Percentiles rank a stretch among this genome's conserved stretches.
Evolutionary conservation across 805 yeast species (phyloP).

Genomic region (Jamesozyma hellenica): DNA sequence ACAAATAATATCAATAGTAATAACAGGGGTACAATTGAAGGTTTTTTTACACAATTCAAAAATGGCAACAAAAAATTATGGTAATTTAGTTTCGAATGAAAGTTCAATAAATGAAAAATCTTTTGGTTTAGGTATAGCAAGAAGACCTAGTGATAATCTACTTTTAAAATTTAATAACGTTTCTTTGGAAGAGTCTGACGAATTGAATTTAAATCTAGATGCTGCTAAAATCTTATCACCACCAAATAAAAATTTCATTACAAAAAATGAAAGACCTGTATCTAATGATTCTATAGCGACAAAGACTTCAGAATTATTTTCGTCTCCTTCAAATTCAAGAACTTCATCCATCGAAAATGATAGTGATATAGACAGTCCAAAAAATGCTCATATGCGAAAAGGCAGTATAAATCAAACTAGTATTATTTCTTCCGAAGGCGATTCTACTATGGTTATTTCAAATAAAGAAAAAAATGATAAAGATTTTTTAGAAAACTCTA

Average conservation of each 20-base stretch:
- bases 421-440: conserved; percentile 4
- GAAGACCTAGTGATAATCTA: conserved; percentile 29
- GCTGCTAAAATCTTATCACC: conserved; percentile 3
- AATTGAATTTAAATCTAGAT: neutral
- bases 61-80: no score
- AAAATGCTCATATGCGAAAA: neutral
- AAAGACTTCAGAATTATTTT: conserved; percentile 21
- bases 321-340: conserved; percentile 22
- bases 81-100: no score
- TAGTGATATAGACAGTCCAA: conserved; percentile 12
- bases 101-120: conserved; percentile 6
- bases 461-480: neutral
- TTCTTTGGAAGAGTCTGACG: conserved; percentile 1
- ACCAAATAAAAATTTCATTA: conserved; percentile 16
- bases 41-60: no score
- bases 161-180: conserved; percentile 9
- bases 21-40: no score
- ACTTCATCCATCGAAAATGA: conserved; percentile 24
- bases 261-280: conserved; percentile 20
- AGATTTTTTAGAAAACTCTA: neutral
- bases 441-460: conserved; percentile 1
- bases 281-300: conserved; percentile 27
- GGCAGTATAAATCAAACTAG: conserved; percentile 1
- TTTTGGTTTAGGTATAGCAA: conserved; percentile 22
- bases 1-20: no score